These are phyloP conservation scores for Yarrowia keelungensis DNA, from an alignment of 805 yeast species.

Conservation along the genomic window DNA sequence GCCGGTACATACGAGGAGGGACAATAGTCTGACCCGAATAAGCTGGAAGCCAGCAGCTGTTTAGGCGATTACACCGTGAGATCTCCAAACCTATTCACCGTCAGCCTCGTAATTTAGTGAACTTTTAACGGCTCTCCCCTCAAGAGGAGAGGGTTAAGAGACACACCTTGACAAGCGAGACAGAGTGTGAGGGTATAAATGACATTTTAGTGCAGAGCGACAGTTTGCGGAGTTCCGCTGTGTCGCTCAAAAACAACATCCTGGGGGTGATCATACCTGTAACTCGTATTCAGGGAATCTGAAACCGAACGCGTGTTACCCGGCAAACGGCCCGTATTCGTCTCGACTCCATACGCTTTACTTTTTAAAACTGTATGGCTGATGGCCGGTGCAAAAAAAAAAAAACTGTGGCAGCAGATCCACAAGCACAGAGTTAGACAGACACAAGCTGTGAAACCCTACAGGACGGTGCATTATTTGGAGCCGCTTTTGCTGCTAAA, in stretches of 20 bases:
- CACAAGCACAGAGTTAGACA: neutral
- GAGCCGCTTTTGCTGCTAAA: constrained; percentile 11
- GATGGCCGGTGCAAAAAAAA: too few species aligned
- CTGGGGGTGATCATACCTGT: neutral
- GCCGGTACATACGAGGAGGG: too few species aligned
- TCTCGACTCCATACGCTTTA: neutral
- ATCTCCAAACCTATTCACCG: neutral
- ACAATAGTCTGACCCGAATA: too few species aligned
- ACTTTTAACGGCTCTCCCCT: neutral
- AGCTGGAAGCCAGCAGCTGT: too few species aligned
- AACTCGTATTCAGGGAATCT: neutral
- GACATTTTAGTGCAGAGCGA: too few species aligned
- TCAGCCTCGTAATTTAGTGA: neutral
- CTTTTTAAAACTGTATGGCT: too few species aligned
- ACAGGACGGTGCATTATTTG: neutral
- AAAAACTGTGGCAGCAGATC: neutral
- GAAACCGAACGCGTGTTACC: neutral
- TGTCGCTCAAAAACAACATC: too few species aligned
- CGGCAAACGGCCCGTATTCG: constrained; percentile 9
- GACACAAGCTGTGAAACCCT: constrained; percentile 5
- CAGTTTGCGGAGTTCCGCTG: too few species aligned
- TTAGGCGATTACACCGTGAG: too few species aligned
- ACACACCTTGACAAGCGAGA: neutral
- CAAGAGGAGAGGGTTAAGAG: neutral
- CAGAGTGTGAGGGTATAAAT: too few species aligned